Evolutionary conservation across 202 grass and related monocot species (phyloP), one percentile per base, ranked within the genome.

Genomic region (Alloteropsis angusta): DNA sequence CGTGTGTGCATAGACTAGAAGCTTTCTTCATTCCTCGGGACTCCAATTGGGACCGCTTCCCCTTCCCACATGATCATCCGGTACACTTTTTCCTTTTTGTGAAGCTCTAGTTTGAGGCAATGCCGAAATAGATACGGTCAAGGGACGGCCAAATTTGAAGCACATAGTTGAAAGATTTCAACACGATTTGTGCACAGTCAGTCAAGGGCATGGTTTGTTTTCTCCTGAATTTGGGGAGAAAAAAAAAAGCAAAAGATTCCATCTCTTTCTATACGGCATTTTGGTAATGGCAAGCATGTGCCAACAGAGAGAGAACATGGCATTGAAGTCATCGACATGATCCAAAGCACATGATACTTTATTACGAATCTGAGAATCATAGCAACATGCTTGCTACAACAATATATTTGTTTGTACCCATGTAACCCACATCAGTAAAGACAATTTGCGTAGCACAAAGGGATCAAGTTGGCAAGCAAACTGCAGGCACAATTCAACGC

Each of bases 311-410:
- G 60, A 49, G 32, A 42, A 21, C 6, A 37, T 57, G 67, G 37
- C 75, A 54, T 4, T 15, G 7, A 61, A 72, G 23, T 56, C 21
- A 4, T 36, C 41, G 19, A 6, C 53, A 62, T 41, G 86, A 88
- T 72, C 72, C 25, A 78, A 78, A 74, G 25, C 60, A 68, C 52
- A 47, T 79, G 68, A 19, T 9, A 82, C 16, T 73, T 65, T 69
- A 68, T 68, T 69, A 75, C 69, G 60, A 62, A 81, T 68, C 42
- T 48, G 17, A 60, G 1, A 23, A 53, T 23, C 15, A 14, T 10
- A 39, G 19, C 66, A 85, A 77, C 59, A 77, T 72, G 64, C 57
- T 59, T 71, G 65, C 77, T 72, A 72, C 87, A 77, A 77, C 16
- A 50, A 77, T 47, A 15, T 58, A 6, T n/a, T n/a, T 77, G 68